Evolutionary conservation across 192 early-diverging fungal species (phyloP).

Genomic region (Mortierella claussenii): DNA sequence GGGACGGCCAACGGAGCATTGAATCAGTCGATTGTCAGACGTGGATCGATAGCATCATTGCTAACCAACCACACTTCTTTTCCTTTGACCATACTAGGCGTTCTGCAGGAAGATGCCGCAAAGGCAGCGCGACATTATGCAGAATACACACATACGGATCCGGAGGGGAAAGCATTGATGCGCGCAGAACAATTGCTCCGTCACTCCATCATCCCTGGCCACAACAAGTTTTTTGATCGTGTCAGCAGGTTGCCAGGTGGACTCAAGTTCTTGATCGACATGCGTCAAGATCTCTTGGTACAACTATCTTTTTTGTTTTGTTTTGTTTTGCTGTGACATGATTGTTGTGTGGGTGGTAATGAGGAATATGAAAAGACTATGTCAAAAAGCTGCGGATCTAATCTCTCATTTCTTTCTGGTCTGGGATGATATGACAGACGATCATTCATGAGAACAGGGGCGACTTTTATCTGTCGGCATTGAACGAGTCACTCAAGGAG

Average conservation of each 20-base stretch:
- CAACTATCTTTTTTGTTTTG: background rate
- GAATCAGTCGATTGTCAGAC: too few relatives aligned
- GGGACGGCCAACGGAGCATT: too few relatives aligned
- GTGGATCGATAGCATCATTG: too few relatives aligned
- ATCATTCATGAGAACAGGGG: constrained; percentile 46
- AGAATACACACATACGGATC: constrained; percentile 12
- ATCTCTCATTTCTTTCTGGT: background rate
- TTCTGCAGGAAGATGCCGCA: constrained; percentile 48
- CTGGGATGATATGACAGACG: constrained; percentile 6
- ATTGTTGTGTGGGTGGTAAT: too few relatives aligned
- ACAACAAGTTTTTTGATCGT: constrained; percentile 80
- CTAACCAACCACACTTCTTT: background rate
- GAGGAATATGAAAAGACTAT: too few relatives aligned
- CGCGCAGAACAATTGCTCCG: constrained; percentile 70
- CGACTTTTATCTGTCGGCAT: constrained; percentile 60
- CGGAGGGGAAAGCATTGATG: constrained; percentile 43
- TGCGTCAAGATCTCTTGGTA: constrained; percentile 82
- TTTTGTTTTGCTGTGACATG: background rate
- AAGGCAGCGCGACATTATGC: constrained; percentile 49
- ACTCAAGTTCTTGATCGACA: constrained; percentile 80
- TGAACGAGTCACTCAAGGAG: constrained; percentile 73
- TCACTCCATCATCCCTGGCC: constrained; percentile 71
- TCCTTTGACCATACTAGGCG: constrained; percentile 15
- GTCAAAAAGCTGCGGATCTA: background rate
- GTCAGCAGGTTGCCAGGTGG: constrained; percentile 82